phyloP scores from a whole-genome alignment of 495 filamentous ascomycete genomes.

The Penicillium egyptiacum region DNA sequence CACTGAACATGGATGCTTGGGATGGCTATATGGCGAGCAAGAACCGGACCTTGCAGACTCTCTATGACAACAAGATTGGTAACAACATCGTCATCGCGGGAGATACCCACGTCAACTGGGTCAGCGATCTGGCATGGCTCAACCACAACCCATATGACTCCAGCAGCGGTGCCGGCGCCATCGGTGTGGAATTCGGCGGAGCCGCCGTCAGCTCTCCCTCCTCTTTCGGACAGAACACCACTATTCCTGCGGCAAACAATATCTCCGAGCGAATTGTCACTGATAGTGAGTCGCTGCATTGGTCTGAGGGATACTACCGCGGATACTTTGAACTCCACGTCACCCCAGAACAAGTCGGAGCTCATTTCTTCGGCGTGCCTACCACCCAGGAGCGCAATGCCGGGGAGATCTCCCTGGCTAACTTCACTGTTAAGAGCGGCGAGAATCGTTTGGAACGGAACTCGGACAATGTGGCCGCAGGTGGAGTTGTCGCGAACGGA shows the following conservation, averaged over 20 bases:
- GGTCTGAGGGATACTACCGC: slow-evolving; percentile 67
- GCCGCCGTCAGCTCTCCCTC: slow-evolving; percentile 59
- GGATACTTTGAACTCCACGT: slow-evolving; percentile 60
- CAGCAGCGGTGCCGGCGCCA: slow-evolving; percentile 53
- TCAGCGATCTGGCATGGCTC: slow-evolving; percentile 63
- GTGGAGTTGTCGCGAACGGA: slow-evolving; percentile 47
- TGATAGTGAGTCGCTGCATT: slow-evolving; percentile 61
- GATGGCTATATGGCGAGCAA: slow-evolving; percentile 64
- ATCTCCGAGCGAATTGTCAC: slow-evolving; percentile 27
- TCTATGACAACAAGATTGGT: slow-evolving; percentile 60
- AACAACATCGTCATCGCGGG: slow-evolving; percentile 69
- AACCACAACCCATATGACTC: slow-evolving; percentile 56
- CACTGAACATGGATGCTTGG: slow-evolving; percentile 26
- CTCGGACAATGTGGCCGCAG: slow-evolving; percentile 33
- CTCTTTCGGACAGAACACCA: slow-evolving; percentile 45
- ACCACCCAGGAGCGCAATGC: slow-evolving; percentile 40
- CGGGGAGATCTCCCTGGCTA: slow-evolving; percentile 57
- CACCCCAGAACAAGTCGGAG: slow-evolving; percentile 36
- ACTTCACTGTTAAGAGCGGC: slow-evolving; percentile 58
- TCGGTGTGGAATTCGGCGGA: slow-evolving; percentile 69
- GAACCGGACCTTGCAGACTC: slow-evolving; percentile 58
- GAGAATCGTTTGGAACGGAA: slow-evolving; percentile 48
- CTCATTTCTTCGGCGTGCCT: slow-evolving; percentile 29
- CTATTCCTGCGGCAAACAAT: slow-evolving; percentile 39
- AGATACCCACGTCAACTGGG: slow-evolving; percentile 61